Percentiles rank a stretch among this genome's conserved stretches.
phyloP scores from a whole-genome alignment of 176 grass and related monocot species.

The Pontederia paniculata region DNA sequence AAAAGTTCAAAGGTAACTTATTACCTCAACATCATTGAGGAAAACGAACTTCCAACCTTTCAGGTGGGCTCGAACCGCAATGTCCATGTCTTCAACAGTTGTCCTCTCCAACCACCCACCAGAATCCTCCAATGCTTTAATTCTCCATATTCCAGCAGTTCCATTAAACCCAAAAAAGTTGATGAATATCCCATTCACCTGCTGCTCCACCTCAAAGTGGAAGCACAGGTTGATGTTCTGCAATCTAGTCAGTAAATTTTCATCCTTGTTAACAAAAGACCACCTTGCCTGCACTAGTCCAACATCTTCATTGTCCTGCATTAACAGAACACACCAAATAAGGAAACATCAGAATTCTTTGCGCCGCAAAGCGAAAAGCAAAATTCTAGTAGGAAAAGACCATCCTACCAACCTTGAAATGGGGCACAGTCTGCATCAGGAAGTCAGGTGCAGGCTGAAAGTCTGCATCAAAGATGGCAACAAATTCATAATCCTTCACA shows the following conservation, averaged over 20 bases:
- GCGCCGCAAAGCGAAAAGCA: too few relatives aligned
- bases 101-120: slow-evolving; percentile 15
- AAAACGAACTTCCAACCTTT: slow-evolving; percentile 13
- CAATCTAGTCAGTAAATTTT: slow-evolving; percentile 7
- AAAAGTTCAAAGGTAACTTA: neutral
- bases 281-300: slow-evolving; percentile 12
- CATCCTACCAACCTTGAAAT: slow-evolving; percentile 4
- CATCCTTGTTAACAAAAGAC: slow-evolving; percentile 6
- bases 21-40: slow-evolving; percentile 13
- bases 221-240: slow-evolving; percentile 15
- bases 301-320: slow-evolving; percentile 8
- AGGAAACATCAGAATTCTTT: too few relatives aligned
- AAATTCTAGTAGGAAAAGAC: neutral
- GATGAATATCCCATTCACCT: slow-evolving; percentile 9
- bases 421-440: neutral
- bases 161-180: slow-evolving; percentile 13
- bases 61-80: slow-evolving; percentile 10
- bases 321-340: neutral
- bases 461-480: slow-evolving; percentile 9
- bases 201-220: slow-evolving; percentile 16
- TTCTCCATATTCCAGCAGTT: slow-evolving; percentile 13
- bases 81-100: slow-evolving; percentile 12
- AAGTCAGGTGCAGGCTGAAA: slow-evolving; percentile 8
- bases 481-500: slow-evolving; percentile 13
- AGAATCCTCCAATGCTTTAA: slow-evolving; percentile 6